phyloP scores from a whole-genome alignment of 495 filamentous ascomycete genomes.

The Aspergillus nidulans region DNA sequence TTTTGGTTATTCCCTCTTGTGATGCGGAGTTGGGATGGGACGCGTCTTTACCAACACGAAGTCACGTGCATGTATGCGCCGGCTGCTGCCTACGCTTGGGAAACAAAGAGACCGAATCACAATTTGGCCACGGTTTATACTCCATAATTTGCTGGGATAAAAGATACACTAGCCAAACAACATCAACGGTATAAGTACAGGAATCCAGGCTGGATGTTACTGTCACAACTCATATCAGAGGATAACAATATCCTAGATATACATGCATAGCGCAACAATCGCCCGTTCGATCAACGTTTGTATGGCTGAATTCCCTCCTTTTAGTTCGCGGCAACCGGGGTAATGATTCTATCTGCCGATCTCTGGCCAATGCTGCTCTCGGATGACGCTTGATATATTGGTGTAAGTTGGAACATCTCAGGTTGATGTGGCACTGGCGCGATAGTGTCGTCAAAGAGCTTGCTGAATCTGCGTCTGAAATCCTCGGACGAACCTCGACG shows the following conservation, averaged over 20 bases:
- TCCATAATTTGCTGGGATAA: background rate
- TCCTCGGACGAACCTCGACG: slow-evolving; percentile 35
- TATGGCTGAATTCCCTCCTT: background rate
- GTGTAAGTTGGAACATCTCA: slow-evolving; percentile 27
- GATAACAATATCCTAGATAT: slow-evolving; percentile 13
- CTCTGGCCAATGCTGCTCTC: slow-evolving; percentile 21
- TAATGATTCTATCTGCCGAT: slow-evolving; percentile 8
- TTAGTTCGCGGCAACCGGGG: background rate
- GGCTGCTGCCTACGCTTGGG: slow-evolving; percentile 9
- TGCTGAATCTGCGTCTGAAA: slow-evolving; percentile 35
- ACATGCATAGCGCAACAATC: background rate
- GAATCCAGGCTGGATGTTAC: slow-evolving; percentile 1
- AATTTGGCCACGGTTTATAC: background rate
- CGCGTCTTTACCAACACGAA: slow-evolving; percentile 39
- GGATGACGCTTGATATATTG: slow-evolving; percentile 10
- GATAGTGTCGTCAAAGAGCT: slow-evolving; percentile 36
- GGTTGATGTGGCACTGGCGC: slow-evolving; percentile 24
- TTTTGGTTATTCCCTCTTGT: slow-evolving; percentile 3
- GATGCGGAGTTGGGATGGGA: slow-evolving; percentile 17
- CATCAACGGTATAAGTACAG: background rate
- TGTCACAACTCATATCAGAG: slow-evolving; percentile 4
- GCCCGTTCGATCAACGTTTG: background rate
- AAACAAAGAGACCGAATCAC: background rate
- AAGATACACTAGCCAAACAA: background rate
- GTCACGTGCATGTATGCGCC: slow-evolving; percentile 38